phyloP scores from a whole-genome alignment of 495 filamentous ascomycete genomes.

The Hyaloscypha hepaticicola region DNA sequence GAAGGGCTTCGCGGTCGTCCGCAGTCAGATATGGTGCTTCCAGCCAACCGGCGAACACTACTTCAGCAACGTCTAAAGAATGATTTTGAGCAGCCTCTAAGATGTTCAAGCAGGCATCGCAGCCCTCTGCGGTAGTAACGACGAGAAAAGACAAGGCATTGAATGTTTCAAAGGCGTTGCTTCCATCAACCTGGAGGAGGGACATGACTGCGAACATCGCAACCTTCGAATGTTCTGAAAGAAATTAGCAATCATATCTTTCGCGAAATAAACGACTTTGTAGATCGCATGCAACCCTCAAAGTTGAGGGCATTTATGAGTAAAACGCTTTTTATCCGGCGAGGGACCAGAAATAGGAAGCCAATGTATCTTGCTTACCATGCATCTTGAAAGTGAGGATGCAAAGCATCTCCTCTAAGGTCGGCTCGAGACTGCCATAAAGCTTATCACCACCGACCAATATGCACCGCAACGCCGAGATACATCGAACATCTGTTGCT shows the following conservation, averaged over 20 bases:
- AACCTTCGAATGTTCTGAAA: background rate
- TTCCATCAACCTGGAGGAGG: background rate
- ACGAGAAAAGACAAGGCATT: background rate
- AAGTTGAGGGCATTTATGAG: background rate
- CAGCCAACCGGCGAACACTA: conserved; percentile 5
- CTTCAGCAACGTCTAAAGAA: background rate
- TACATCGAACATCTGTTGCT: background rate
- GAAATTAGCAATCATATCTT: background rate
- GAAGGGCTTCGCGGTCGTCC: background rate
- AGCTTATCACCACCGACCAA: conserved; percentile 6
- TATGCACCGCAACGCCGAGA: background rate
- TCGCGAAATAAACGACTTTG: background rate
- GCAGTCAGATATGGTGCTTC: background rate
- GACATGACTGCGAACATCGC: conserved; percentile 2
- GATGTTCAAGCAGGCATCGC: conserved; percentile 9
- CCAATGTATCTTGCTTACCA: background rate
- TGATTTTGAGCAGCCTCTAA: conserved; percentile 1
- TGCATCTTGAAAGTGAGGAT: conserved; percentile 2
- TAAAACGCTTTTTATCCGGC: too few species aligned
- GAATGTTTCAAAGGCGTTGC: background rate
- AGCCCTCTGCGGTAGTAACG: background rate
- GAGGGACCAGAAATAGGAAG: background rate
- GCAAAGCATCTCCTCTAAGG: conserved; percentile 1
- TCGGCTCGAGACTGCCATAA: background rate
- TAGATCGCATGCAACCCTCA: background rate